These are phyloP conservation scores for Penicillium verhagenii DNA, from an alignment of 495 filamentous ascomycete species.

Conservation along the genomic window DNA sequence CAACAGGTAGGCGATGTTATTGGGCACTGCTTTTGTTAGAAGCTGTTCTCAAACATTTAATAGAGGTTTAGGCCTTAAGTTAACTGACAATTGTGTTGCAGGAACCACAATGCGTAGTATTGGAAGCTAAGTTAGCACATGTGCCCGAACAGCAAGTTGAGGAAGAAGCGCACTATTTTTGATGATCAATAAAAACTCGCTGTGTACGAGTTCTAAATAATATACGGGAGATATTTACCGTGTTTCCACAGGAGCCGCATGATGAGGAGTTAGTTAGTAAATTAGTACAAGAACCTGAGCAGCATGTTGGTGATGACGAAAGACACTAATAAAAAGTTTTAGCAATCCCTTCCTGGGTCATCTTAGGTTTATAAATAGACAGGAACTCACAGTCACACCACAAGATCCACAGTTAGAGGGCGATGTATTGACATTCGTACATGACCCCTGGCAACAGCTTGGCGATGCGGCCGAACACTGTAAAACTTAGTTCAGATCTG, in stretches of 20 bases:
- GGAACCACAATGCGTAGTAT: neutral
- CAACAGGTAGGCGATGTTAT: neutral
- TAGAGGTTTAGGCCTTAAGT: neutral
- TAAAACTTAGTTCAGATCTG: neutral
- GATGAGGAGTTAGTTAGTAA: neutral
- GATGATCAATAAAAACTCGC: too few species aligned
- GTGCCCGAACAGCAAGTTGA: neutral
- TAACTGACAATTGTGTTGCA: neutral
- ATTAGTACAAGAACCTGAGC: neutral
- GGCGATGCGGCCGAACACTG: neutral
- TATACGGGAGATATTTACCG: neutral
- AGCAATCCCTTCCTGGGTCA: too few species aligned
- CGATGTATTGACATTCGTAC: neutral
- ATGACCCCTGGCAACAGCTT: neutral
- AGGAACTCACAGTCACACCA: neutral
- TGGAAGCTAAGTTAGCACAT: neutral
- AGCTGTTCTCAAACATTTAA: neutral
- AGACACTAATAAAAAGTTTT: too few species aligned
- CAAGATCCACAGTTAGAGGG: neutral
- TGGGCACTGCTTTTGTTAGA: neutral
- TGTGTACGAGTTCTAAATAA: too few species aligned
- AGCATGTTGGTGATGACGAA: neutral
- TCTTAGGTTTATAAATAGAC: neutral
- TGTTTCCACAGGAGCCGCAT: neutral
- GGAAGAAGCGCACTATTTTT: neutral